These are phyloP conservation scores for Globisporangium mamillatum DNA, from an alignment of 352 stramenopile genomes.

Conservation along the genomic window DNA sequence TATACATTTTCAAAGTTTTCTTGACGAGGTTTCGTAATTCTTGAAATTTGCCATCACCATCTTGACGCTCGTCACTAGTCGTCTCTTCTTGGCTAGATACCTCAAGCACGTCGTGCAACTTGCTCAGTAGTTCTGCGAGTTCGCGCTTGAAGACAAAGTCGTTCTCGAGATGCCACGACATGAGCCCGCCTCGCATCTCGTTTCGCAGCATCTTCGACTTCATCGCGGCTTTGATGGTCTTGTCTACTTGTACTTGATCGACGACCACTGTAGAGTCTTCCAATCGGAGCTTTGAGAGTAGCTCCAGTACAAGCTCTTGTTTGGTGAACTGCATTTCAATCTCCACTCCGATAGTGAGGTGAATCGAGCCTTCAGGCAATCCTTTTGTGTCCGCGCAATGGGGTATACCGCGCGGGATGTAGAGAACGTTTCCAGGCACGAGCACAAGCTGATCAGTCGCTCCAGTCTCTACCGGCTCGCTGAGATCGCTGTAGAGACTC, in stretches of 20 bases:
- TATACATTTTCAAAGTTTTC: neutral
- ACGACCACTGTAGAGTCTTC: neutral
- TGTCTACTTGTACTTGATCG: neutral
- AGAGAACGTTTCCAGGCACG: slow-evolving; percentile 27
- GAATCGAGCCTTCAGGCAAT: slow-evolving; percentile 26
- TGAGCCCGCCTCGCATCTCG: slow-evolving; percentile 18
- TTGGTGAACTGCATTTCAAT: slow-evolving; percentile 25
- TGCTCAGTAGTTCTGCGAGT: neutral
- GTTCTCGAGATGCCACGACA: slow-evolving; percentile 28
- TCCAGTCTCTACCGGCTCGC: neutral
- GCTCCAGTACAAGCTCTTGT: slow-evolving; percentile 7
- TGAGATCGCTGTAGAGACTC: slow-evolving; percentile 23
- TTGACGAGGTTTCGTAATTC: neutral
- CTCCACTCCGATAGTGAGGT: slow-evolving; percentile 35
- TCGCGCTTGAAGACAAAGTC: slow-evolving; percentile 1
- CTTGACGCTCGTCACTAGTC: neutral
- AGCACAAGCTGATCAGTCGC: slow-evolving; percentile 14
- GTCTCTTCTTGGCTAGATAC: neutral
- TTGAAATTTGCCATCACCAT: neutral
- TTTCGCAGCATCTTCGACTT: neutral
- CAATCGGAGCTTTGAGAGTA: neutral
- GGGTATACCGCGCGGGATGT: slow-evolving; percentile 30
- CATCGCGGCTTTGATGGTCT: neutral
- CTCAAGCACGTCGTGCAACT: slow-evolving; percentile 4
- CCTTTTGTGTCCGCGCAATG: slow-evolving; percentile 30